Evolutionary conservation across 768 basidiomycete species (phyloP).

Genomic region (Coprinopsis strossmayeri): DNA sequence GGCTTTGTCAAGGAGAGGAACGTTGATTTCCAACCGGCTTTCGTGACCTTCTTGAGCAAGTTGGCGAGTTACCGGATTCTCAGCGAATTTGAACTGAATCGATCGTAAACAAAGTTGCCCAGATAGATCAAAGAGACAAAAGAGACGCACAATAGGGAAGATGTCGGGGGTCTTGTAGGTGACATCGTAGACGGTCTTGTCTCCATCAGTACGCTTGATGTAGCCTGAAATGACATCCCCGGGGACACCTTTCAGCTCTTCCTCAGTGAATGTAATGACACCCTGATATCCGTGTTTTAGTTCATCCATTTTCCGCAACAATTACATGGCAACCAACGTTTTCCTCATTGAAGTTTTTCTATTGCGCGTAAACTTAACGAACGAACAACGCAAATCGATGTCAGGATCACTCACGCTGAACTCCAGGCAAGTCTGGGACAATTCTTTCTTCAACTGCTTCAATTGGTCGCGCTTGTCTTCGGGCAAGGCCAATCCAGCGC

Average conservation of each 20-base stretch:
- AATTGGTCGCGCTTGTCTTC: conserved; percentile 54
- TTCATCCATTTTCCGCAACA: not conserved
- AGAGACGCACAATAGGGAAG: conserved; percentile 56
- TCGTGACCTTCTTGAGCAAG: conserved; percentile 64
- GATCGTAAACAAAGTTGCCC: not conserved
- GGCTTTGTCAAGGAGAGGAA: conserved; percentile 59
- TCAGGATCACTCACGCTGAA: conserved; percentile 51
- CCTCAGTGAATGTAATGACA: conserved; percentile 53
- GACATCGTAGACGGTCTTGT: conserved; percentile 58
- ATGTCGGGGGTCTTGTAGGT: conserved; percentile 83
- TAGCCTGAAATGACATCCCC: conserved; percentile 76
- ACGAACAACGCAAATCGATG: not conserved
- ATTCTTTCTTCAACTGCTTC: conserved; percentile 63
- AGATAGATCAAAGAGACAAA: not conserved
- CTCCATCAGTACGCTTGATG: conserved; percentile 53
- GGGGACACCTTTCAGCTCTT: conserved; percentile 78
- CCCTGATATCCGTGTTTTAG: conserved; percentile 40
- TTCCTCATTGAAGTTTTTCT: conserved; percentile 92
- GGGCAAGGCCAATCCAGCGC: conserved; percentile 71
- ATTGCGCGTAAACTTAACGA: not conserved
- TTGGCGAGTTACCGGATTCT: conserved; percentile 61
- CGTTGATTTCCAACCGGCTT: conserved; percentile 60
- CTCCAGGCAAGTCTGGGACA: conserved; percentile 70
- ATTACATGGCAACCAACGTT: conserved; percentile 36
- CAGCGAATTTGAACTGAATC: conserved; percentile 71